Base-by-base conservation (phyloP, 306 rosid genomes). In the Pyrus betulifolia region DNA sequence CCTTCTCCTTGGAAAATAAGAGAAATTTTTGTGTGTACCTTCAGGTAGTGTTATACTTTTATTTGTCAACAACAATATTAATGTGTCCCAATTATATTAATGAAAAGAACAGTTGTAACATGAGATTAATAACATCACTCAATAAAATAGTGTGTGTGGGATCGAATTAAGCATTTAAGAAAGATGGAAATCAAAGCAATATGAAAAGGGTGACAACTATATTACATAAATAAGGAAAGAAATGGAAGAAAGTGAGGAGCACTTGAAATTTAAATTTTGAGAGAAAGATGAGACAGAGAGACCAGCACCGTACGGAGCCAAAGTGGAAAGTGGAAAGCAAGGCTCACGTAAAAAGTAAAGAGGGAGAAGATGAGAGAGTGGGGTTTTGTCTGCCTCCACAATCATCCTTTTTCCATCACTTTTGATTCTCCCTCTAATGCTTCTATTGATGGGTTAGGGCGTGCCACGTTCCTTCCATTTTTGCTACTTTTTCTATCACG, bases 361-460 rank as follows among this genome's bases (percentile, higher is more conserved):
- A 38, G 30, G 23, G 40, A 21, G 54, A 21, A 22, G 40, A 49
- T 4, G 23, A 22, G 21, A 49, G 84, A 49, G 84, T 76, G 76
- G 85, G 78, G 57, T 40, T 85, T 85, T 81, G 77, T 80, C 78
- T 81, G 82, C 86, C 80, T 83, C 82, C 81, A 79, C 82, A 79
- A 79, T 87, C 76, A 77, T 80, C 79, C 71, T 67, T 77, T 82
- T 81, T 75, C 69, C 69, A 10, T 35, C 70, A 75, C 79, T 76
- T 69, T 74, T 61, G 44, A 83, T 85, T 85, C 84, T 75, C 65
- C 59, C 27, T 66, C 23, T 70, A 85, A 59, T 79, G 60, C 66
- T 22, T 38, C 58, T 31, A 42, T 28, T 12, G 74, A 60, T 80
- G 89, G 89, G 74, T 61, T 25, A 70, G 55, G 66, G 33, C 23